A percentile compares a stretch with the other conserved stretches of the same genome.
Evolutionary conservation across 1,139 yeast species (phyloP).

Genomic region (Saccharomyces hybrid): DNA sequence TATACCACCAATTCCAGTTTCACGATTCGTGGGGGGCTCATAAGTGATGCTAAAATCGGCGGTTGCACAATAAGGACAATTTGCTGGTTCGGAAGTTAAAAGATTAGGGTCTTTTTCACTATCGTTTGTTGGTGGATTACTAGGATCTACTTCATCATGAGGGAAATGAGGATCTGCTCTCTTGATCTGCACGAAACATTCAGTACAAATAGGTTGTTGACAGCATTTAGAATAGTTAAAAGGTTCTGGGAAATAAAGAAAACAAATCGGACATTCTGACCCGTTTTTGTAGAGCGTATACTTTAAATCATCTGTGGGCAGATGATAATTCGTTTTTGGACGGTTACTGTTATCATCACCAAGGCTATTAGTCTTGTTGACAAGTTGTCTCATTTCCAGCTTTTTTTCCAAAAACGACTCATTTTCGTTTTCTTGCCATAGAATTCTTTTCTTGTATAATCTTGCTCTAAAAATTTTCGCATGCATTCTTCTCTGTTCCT

Average conservation of each 20-base stretch:
- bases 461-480: conserved; percentile 46
- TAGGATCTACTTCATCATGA: conserved; percentile 45
- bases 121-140: conserved; percentile 30
- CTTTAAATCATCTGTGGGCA: conserved; percentile 40
- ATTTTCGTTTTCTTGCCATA: conserved; percentile 51
- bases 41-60: conserved; percentile 80
- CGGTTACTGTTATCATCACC: conserved; percentile 8
- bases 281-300: conserved; percentile 54
- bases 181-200: conserved; percentile 93
- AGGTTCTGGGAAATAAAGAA: conserved; percentile 72
- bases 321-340: conserved; percentile 11
- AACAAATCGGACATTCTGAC: conserved; percentile 90
- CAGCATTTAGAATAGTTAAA: conserved; percentile 86
- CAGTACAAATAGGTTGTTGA: conserved; percentile 87
- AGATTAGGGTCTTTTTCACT: conserved; percentile 45
- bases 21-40: conserved; percentile 49
- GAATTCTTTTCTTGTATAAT: conserved; percentile 41
- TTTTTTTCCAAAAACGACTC: conserved; percentile 40
- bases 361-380: conserved; percentile 11
- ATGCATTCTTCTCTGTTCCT: conserved; percentile 43
- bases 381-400: conserved; percentile 9
- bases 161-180: conserved; percentile 94
- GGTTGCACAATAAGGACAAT: conserved; percentile 91
- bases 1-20: conserved; percentile 42
- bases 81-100: conserved; percentile 77